Evolutionary conservation across 805 yeast genomes (phyloP).

Genomic region (Nakazawaea pomicola): DNA sequence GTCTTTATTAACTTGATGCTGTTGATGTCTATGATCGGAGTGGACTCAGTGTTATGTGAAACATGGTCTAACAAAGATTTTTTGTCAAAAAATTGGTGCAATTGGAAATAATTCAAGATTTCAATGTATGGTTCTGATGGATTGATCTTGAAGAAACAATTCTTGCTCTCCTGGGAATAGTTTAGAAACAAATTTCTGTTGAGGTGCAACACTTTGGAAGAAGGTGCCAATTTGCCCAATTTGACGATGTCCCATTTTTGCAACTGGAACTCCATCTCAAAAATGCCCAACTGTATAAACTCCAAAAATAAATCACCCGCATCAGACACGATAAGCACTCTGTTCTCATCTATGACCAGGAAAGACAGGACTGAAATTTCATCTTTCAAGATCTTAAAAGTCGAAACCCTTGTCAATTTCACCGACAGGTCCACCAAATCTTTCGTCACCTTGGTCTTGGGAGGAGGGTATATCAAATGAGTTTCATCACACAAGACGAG

Average conservation of each 20-base stretch:
- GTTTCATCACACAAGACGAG: conserved; percentile 6
- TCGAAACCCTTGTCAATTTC: conserved; percentile 9
- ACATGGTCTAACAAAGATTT: not conserved
- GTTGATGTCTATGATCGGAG: conserved; percentile 2
- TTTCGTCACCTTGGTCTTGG: not conserved
- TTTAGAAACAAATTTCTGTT: conserved; percentile 6
- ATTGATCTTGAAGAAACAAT: conserved; percentile 7
- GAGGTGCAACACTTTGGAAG: conserved; percentile 1
- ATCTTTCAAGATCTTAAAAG: not conserved
- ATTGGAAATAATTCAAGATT: conserved; percentile 5
- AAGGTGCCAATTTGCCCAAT: conserved; percentile 1
- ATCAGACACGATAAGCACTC: conserved; percentile 3
- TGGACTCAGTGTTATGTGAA: not conserved
- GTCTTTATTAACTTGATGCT: not conserved
- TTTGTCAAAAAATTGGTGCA: not conserved
- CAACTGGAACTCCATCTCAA: not conserved
- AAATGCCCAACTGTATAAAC: not conserved
- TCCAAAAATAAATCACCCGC: conserved; percentile 3
- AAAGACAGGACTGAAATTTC: not conserved
- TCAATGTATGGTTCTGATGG: conserved; percentile 4
- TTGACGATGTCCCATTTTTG: conserved; percentile 3
- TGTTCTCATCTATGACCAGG: not conserved
- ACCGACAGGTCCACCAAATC: not conserved
- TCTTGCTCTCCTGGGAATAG: conserved; percentile 1
- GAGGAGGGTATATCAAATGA: conserved; percentile 5